Evolutionary conservation across 352 stramenopile genomes (phyloP), one percentile per base, ranked within the genome.

Genomic region (Phytophthora macrochlamydospora): DNA sequence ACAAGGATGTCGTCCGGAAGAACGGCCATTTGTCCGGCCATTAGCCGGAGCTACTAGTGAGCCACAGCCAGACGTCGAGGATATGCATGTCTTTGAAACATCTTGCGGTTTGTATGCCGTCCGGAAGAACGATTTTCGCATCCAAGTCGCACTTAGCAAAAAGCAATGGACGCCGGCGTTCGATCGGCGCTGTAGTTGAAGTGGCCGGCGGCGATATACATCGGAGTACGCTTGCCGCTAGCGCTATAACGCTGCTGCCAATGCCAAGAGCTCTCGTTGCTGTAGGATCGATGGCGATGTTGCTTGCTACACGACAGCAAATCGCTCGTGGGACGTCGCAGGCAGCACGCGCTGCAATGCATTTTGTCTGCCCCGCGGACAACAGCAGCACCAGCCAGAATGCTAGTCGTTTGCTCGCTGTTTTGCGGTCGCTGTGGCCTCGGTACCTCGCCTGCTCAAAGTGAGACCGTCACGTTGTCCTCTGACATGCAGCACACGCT

Each of bases 171-270:
- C 44, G 80, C 68, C 30, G 82, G 87, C 55, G 88, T 91, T 54
- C 73, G 69, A 51, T 79, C 80, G 67, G 89, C 82, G 60, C 67
- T 98, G 33, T 88, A 88, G 44, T 78, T 95, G 11, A 89, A 40
- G 35, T 40, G 35, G 35, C 9, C 35, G 35, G 9, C 9, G 35
- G 35, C 18, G 18, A 24, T 24, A 24, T 24, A 24, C 18, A 24
- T 24, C 18, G 18, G 18, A 24, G 18, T 24, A 24, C 18, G 18
- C 18, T 24, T 24, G 18, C 18, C 18, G 18, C 18, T 24, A 24
- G 18, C 18, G 18, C 18, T 24, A 24, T 24, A 24, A 24, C 18
- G 18, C 18, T 24, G 18, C 18, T 24, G 18, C 18, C 18, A 24
- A 24, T 24, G 18, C 18, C 18, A 24, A 24, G 18, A 24, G 18